Evolutionary conservation across 1,284 basidiomycete genomes (phyloP).

Genomic region (Psilocybe mexicana): DNA sequence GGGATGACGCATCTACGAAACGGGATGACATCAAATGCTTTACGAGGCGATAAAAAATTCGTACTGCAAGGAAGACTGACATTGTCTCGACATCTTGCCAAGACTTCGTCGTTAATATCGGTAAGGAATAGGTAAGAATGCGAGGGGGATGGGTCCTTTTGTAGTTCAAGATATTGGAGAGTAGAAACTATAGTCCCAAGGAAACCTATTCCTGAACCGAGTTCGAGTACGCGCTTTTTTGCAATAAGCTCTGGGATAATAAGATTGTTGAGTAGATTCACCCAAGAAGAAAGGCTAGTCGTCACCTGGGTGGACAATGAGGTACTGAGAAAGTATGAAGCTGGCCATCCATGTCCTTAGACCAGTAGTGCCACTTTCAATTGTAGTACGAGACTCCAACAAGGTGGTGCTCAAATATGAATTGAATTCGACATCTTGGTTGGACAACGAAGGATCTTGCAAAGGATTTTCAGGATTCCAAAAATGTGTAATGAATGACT

Average conservation of each 20-base stretch:
- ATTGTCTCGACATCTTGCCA: constrained; percentile 62
- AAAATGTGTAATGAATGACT: constrained; percentile 67
- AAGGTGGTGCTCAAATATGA: constrained; percentile 34
- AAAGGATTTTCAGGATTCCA: constrained; percentile 38
- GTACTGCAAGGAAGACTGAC: constrained; percentile 63
- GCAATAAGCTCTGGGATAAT: constrained; percentile 48
- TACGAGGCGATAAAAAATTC: constrained; percentile 22
- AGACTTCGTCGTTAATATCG: constrained; percentile 64
- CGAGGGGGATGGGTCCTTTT: background rate
- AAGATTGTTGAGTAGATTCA: background rate
- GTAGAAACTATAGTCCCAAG: constrained; percentile 61
- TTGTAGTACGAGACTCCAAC: constrained; percentile 67
- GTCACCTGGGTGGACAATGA: constrained; percentile 56
- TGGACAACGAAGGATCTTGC: background rate
- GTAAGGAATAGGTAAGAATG: constrained; percentile 53
- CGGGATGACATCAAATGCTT: background rate
- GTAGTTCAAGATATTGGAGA: constrained; percentile 42
- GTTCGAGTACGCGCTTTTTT: constrained; percentile 57
- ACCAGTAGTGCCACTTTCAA: constrained; percentile 76
- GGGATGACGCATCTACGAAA: constrained; percentile 50
- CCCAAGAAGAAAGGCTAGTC: background rate
- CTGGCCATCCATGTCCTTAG: constrained; percentile 77
- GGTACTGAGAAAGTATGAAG: constrained; percentile 61
- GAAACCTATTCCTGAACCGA: constrained; percentile 75
- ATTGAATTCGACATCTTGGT: too few relatives aligned